Percentiles rank a stretch among this genome's conserved stretches.
Evolutionary conservation across 2,329 filamentous ascomycete genomes (phyloP).

Genomic region (Lachnellula arida): DNA sequence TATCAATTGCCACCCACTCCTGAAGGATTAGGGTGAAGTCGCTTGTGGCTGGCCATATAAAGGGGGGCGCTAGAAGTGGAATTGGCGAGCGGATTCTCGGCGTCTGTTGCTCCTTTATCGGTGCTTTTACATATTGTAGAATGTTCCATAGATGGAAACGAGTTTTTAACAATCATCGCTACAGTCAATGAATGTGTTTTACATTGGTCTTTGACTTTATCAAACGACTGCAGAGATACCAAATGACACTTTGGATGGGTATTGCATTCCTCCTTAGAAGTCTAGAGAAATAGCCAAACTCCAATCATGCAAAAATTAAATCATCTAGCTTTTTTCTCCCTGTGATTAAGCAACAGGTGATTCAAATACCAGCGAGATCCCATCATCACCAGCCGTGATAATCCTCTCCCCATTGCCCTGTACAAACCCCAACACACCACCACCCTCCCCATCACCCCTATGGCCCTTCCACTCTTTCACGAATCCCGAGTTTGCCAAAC

Average conservation of each 20-base stretch:
- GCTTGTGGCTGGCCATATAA: neutral
- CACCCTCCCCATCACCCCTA: constrained; percentile 75
- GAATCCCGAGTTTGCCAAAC: constrained; percentile 63
- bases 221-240: neutral
- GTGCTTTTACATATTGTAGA: no score
- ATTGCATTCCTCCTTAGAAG: neutral
- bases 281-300: neutral
- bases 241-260: neutral
- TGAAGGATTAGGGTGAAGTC: neutral
- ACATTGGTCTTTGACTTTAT: no score
- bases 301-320: neutral
- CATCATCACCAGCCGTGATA: constrained; percentile 88
- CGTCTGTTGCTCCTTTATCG: neutral
- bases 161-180: neutral
- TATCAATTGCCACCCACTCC: neutral
- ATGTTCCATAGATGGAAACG: no score
- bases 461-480: constrained; percentile 90
- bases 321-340: neutral
- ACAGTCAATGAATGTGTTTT: neutral
- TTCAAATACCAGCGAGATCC: constrained; percentile 63
- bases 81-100: neutral
- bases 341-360: constrained; percentile 24
- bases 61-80: neutral
- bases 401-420: constrained; percentile 73
- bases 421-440: constrained; percentile 86